Conservation (phyloP, 2,329 filamentous ascomycete species). For the Fusarium cyanostomum region DNA sequence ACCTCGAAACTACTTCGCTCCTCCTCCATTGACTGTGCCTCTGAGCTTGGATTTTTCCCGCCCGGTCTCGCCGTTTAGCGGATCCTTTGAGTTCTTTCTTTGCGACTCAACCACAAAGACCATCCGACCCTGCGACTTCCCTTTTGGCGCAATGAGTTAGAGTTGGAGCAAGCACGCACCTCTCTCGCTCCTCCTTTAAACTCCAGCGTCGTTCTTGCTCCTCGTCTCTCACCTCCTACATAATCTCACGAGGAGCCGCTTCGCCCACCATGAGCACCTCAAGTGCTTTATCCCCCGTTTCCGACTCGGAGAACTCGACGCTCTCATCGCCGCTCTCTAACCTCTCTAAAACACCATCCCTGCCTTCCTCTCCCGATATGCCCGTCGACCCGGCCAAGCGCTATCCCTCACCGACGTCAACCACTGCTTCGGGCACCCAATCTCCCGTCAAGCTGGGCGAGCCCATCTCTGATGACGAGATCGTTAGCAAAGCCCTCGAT, state of each 20-base stretch:
- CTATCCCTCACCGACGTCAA: conserved; percentile 63
- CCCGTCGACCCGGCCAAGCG: conserved; percentile 53
- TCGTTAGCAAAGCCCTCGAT: conserved; percentile 42
- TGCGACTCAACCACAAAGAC: conserved; percentile 9
- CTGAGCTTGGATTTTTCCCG: not conserved
- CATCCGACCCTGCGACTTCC: conserved; percentile 4
- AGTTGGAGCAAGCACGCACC: conserved; percentile 26
- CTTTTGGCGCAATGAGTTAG: conserved; percentile 30
- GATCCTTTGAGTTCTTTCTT: conserved; percentile 11
- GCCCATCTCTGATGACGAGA: conserved; percentile 48
- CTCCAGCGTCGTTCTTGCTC: conserved; percentile 14
- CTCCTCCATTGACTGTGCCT: not conserved
- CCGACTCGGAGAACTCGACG: conserved; percentile 50
- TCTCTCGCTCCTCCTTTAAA: conserved; percentile 14
- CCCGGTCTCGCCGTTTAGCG: not conserved
- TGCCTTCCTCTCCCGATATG: conserved; percentile 56
- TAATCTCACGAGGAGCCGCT: conserved; percentile 15
- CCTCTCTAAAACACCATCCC: conserved; percentile 63
- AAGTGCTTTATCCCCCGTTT: conserved; percentile 43
- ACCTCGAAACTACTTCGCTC: conserved; percentile 4
- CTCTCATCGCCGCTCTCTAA: conserved; percentile 65
- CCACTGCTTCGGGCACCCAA: conserved; percentile 58
- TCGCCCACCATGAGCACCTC: conserved; percentile 39
- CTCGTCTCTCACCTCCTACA: conserved; percentile 17
- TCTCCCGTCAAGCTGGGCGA: conserved; percentile 60